Evolutionary conservation across 345 rosid genomes (phyloP), one percentile per base, ranked within the genome.

Genomic region (Euphorbia lathyris): DNA sequence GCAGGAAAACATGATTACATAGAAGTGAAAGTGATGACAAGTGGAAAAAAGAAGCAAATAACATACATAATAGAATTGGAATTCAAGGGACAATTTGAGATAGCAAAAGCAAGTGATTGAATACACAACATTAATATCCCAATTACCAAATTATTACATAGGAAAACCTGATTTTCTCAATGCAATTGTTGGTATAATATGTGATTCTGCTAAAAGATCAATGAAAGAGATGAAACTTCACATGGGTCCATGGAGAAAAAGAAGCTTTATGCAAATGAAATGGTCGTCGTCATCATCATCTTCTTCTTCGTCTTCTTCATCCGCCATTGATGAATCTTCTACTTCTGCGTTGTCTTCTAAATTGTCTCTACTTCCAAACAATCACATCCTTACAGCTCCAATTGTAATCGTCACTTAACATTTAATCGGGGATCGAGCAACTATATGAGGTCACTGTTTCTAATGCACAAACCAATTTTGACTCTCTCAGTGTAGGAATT

Each of bases 221-320:
- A 80, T 84, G 88, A 73, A 82, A 65, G 86, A 84, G 77, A 72
- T 74, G 73, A 82, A 80, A 32, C 72, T 82, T 64, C 77, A 80
- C 5, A 78, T 80, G 78, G 86, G 83, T 2, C 88, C 86, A 0
- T 84, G 88, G 87, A 65, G 87, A 34, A 84, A 77, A 76, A 73
- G 74, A 45, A 71, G 85, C 67, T 81, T 84, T 79, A 80, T 82
- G 83, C 82, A 84, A 63, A 84, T 82, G 88, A 82, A 84, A 80
- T 84, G 88, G 86, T 82, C n/a, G n/a, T n/a, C n/a, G n/a, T n/a
- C 88, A 0, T 7, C 3, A n/a, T n/a, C 4, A 2, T 34, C 38
- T 34, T 82, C 88, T 0, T 7, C 3, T 16, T 45, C 51, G 3
- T 50, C 20, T 53, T 53, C 76, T 26, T 57, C 65, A 1, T 62